Base-by-base conservation (phyloP, 176 grass and related monocot genomes). In the Hsuehochloa calcarea region DNA sequence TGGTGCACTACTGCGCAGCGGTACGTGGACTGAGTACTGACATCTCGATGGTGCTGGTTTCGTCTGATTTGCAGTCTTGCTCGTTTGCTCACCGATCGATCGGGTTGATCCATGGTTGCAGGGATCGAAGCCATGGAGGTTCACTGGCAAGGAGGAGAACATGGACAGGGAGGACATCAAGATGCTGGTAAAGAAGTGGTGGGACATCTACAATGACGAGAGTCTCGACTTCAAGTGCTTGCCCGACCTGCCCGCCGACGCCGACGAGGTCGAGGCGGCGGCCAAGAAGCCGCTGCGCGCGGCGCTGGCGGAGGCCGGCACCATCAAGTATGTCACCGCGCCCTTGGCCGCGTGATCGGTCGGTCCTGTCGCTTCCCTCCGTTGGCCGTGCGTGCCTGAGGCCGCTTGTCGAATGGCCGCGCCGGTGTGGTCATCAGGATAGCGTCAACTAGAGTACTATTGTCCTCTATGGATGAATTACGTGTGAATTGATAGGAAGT, bases 61-160 rank as follows among this genome's bases (percentile, higher is more conserved):
- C 19, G 17, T 26, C 26, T 15, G 13, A 34, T 69, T 67, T 41
- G 3, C 6, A 1, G 11, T 17, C 5, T 15, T 35, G 16, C 4
- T 14, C 20, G 66, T 29, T 29, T 29, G 22, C 84, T 86, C 29
- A 89, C 22, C 2, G 59, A 20, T 54, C 13, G 13, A 13, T 54
- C 4, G 46, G 47, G 14, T 7, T 64, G 0, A 41, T 47, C 11
- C 35, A 71, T 15, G 9, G 3, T 37, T 81, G 38, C 86, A 95
- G 93, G 92, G 95, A 39, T 97, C 95, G 4, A 97, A 97, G 85
- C 95, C 95, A 5, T 97, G 95, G 95, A 93, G 86, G 87, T 97
- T 67, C 92, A 97, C 90, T 0, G 95, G 95, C 41, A 91, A 95
- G 40, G 95, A 97, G 60, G 37, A 70, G 10, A 97, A 95, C 87